Base-by-base conservation (phyloP, 2,329 filamentous ascomycete genomes). In the Leptodontidium sp. region DNA sequence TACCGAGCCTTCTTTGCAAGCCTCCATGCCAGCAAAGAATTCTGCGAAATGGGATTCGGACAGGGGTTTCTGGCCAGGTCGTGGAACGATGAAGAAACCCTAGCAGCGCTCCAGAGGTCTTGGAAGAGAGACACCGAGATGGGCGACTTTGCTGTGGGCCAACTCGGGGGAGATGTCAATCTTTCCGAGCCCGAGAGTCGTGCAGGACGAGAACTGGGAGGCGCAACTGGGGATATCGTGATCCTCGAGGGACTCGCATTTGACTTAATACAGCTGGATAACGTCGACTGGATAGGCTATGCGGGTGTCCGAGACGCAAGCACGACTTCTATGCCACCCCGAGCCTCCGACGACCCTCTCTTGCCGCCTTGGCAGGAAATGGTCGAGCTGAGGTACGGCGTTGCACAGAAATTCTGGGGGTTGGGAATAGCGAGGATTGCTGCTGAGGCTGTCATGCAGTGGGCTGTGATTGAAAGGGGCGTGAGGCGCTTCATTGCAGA, bases 111-210 rank as follows among this genome's bases (percentile, higher is more conserved):
- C 24, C 11, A 59, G 1, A 40, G 38, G 14, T 59, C 35, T 59
- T 59, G 57, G 57, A 26, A 29, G 57, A 59, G 35, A 29, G 57
- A 59, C 17, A 24, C 21, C 4, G 35, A 45, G 24, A 59, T 45
- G 35, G 57, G 57, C 12, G 57, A 59, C n/a, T 59, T 59, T 45
- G 57, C 57, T 8, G 57, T 59, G n/a, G 57, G 57, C 35, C n/a
- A 9, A 59, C 57, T 45, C 4, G 38, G 11, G 11, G 35, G 12
- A 29, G n/a, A 43, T 12, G 14, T 3, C 32, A 26, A 38, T 17
- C 26, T 21, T 14, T 40, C n/a, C 4, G 17, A 32, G 24, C 24
- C 12, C 14, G 14, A 21, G 7, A 45, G 35, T 29, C 21, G 6
- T 26, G 24, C 9, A 45, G 57, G 57, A 43, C 40, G 57, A 45